phyloP scores from a whole-genome alignment of 192 early-diverging fungal genomes.

The Mortierella hygrophila region DNA sequence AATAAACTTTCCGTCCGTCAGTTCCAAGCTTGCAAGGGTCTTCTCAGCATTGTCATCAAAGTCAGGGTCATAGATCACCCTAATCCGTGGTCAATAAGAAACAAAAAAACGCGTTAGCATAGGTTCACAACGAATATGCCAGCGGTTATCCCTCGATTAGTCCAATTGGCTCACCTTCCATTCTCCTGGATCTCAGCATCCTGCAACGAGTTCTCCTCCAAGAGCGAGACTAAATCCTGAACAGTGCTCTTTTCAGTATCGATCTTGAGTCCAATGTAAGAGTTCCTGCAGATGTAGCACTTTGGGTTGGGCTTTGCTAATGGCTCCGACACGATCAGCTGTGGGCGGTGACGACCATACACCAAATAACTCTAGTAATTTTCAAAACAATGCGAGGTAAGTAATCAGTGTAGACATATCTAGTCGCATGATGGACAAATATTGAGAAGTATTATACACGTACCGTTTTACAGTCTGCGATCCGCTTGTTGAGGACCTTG shows the following conservation, averaged over 20 bases:
- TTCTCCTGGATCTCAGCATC: conserved; percentile 74
- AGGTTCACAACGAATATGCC: not conserved
- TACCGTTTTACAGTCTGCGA: conserved; percentile 69
- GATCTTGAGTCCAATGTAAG: conserved; percentile 70
- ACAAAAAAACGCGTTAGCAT: not conserved
- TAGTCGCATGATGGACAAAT: not conserved
- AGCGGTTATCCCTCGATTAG: not conserved
- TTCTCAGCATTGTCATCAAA: conserved; percentile 83
- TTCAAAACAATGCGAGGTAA: not conserved
- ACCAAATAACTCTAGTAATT: conserved; percentile 66
- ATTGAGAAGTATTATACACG: not conserved
- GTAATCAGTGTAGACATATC: not conserved
- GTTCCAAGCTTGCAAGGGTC: conserved; percentile 69
- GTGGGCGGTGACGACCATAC: conserved; percentile 69
- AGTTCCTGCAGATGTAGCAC: conserved; percentile 83
- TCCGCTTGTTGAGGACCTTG: conserved; percentile 71
- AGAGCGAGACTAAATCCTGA: conserved; percentile 70
- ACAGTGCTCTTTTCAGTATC: conserved; percentile 75
- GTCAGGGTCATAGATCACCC: conserved; percentile 90
- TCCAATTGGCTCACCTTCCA: conserved; percentile 60
- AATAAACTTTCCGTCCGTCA: conserved; percentile 71
- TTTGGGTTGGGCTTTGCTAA: conserved; percentile 75
- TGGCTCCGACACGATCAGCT: conserved; percentile 74
- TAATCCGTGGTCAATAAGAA: conserved; percentile 23
- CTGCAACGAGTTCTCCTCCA: conserved; percentile 63